Conservation (phyloP, 352 stramenopile species). For the Globisporangium camurandrum region DNA sequence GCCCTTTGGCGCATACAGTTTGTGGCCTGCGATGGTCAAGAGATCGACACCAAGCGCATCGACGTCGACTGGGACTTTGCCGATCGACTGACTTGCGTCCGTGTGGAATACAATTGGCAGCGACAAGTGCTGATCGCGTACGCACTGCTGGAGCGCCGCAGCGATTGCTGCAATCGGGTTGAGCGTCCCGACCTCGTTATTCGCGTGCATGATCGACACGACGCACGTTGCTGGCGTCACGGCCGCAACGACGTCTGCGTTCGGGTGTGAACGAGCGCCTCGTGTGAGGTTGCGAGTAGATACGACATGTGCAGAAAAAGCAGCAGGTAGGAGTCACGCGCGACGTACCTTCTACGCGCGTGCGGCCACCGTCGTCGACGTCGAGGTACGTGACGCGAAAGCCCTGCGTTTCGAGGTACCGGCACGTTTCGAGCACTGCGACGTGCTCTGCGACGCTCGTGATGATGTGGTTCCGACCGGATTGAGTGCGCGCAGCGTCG, state of each 20-base stretch:
- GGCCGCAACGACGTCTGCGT: constrained; percentile 66
- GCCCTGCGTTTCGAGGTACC: constrained; percentile 45
- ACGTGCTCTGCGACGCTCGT: constrained; percentile 93
- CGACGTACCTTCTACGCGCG: constrained; percentile 33
- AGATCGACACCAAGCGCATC: constrained; percentile 87
- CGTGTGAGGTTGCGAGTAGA: neutral
- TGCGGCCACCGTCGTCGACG: constrained; percentile 44
- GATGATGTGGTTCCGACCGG: constrained; percentile 80
- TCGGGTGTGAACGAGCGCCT: no score
- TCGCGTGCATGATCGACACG: constrained; percentile 97
- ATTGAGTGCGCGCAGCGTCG: constrained; percentile 21
- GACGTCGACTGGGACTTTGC: constrained; percentile 90
- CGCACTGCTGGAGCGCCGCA: constrained; percentile 26
- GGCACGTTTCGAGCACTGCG: constrained; percentile 83
- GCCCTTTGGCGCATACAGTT: constrained; percentile 95
- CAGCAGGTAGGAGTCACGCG: no score
- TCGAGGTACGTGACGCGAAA: constrained; percentile 70
- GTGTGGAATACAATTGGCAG: constrained; percentile 93
- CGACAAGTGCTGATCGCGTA: constrained; percentile 16
- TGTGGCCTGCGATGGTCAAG: constrained; percentile 96
- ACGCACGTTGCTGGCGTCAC: constrained; percentile 86
- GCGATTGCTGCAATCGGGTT: constrained; percentile 91
- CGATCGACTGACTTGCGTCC: constrained; percentile 94
- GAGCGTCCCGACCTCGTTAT: constrained; percentile 97
- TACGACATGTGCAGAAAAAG: neutral